Conservation (phyloP, 2,329 filamentous ascomycete genomes). For the Diaporthe destruens region DNA sequence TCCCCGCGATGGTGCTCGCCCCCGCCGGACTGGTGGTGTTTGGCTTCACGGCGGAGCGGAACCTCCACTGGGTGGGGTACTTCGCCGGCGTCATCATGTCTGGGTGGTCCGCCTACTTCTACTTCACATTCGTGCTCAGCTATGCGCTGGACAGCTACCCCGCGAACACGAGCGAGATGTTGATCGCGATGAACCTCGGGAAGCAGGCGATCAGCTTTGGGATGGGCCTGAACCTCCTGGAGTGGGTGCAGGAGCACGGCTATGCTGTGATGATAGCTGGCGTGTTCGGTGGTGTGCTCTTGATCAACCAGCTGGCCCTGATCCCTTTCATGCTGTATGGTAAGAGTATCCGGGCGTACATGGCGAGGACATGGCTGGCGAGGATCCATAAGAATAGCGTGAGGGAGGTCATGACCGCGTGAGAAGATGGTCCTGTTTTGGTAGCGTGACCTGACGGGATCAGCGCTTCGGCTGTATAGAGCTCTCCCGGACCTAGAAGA, state of each 20-base stretch:
- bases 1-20: slow-evolving; percentile 54
- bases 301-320: slow-evolving; percentile 62
- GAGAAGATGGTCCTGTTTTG: not conserved
- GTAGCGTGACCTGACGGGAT: not conserved
- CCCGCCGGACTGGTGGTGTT: slow-evolving; percentile 59
- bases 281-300: slow-evolving; percentile 61
- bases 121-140: slow-evolving; percentile 69
- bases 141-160: slow-evolving; percentile 72
- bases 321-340: slow-evolving; percentile 64
- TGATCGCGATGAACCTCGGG: slow-evolving; percentile 70
- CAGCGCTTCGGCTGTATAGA: not conserved
- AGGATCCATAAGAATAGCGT: slow-evolving; percentile 44
- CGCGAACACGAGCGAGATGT: slow-evolving; percentile 71
- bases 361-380: slow-evolving; percentile 61
- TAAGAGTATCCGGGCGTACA: slow-evolving; percentile 61
- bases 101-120: slow-evolving; percentile 65
- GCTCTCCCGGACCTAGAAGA: not conserved
- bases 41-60: slow-evolving; percentile 52
- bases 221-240: slow-evolving; percentile 62
- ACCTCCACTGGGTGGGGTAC: slow-evolving; percentile 61
- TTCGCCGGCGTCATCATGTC: slow-evolving; percentile 63
- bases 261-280: slow-evolving; percentile 65
- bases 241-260: slow-evolving; percentile 63
- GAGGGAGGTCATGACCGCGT: slow-evolving; percentile 38
- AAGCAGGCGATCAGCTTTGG: slow-evolving; percentile 69